A percentile compares a stretch with the other conserved stretches of the same genome.
These are phyloP conservation scores for Pseudognaphalium luteoalbum DNA, from an alignment of 129 eudicot genomes.

Conservation along the genomic window DNA sequence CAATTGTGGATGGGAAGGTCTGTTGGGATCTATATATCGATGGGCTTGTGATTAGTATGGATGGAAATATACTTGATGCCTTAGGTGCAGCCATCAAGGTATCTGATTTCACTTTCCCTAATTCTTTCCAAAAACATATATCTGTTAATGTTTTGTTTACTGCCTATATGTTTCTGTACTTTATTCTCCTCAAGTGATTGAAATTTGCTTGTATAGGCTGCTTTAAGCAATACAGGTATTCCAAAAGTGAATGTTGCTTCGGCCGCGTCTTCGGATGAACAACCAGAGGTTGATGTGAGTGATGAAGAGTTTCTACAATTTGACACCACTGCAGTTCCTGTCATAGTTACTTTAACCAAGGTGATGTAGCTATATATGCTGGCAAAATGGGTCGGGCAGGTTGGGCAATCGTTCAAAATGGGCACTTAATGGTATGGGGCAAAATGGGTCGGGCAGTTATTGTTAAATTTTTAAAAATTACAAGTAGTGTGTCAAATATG, in stretches of 20 bases:
- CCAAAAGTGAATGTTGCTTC: slow-evolving; percentile 76
- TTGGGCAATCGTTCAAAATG: neutral
- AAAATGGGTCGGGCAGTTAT: neutral
- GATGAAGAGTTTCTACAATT: slow-evolving; percentile 90
- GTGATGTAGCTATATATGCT: slow-evolving; percentile 27
- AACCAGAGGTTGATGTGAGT: slow-evolving; percentile 86
- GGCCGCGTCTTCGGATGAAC: slow-evolving; percentile 63
- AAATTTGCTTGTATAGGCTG: slow-evolving; percentile 56
- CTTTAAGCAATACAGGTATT: slow-evolving; percentile 81
- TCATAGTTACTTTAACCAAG: slow-evolving; percentile 89
- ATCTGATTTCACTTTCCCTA: neutral
- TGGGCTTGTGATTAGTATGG: slow-evolving; percentile 87
- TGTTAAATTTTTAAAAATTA: neutral
- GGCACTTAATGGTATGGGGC: neutral
- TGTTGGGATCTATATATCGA: slow-evolving; percentile 98
- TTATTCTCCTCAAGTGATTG: neutral
- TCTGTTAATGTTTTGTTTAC: neutral
- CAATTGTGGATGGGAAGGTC: slow-evolving; percentile 71
- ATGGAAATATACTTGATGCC: slow-evolving; percentile 96
- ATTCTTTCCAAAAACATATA: neutral
- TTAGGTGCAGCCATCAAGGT: slow-evolving; percentile 98
- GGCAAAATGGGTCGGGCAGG: neutral
- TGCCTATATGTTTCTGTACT: neutral
- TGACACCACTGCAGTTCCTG: slow-evolving; percentile 82
- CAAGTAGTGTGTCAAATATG: neutral